Base-by-base conservation (phyloP, 495 filamentous ascomycete species). In the Corynascus novoguineensis region DNA sequence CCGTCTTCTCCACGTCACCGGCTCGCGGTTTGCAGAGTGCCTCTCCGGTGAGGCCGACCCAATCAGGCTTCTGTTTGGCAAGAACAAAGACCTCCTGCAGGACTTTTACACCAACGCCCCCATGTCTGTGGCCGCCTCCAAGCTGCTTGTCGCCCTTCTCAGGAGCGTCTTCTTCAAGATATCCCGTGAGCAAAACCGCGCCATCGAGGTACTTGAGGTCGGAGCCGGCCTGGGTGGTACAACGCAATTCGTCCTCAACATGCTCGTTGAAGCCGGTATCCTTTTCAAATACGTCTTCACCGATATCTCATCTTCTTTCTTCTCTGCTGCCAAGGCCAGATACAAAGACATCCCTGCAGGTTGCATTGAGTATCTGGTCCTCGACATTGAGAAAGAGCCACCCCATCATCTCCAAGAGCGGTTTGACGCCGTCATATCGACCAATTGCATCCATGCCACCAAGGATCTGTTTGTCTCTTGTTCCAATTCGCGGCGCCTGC, bases 361-460 rank as follows among this genome's bases (percentile, higher is more conserved):
- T 15, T 25, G 8, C 42, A 78, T 84, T 42, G 64, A 75, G 0
- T 83, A 70, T 57, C 55, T 61, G 10, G 61, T 64, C 1, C 60
- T 83, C 0, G 71, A 85, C 56, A 79, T 83, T n/a, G 73, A 73
- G 28, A 62, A 69, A 15, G 75, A 79, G 22, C 42, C 42, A 49
- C 78, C 78, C 46, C 82, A 54, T 75, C 75, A 0, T 77, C 79
- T 53, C 64, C 74, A 24, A 55, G 51, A 11, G 67, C 55, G 4
- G 0, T 84, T 78, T 57, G 80, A 85, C 58, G 57, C 83, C 0
- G 67, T 85, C 15, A 55, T 83, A n/a, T 79, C 78, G 0, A 62
- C 74, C 15, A 77, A 80, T 55, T 78, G 81, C 4, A 41, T 78
- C 3, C 76, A 79, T 48, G 75, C 76, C n/a, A 78, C 76, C 21